These are phyloP conservation scores for Eleusine coracana DNA, from an alignment of 176 grass and related monocot species.

Conservation along the genomic window DNA sequence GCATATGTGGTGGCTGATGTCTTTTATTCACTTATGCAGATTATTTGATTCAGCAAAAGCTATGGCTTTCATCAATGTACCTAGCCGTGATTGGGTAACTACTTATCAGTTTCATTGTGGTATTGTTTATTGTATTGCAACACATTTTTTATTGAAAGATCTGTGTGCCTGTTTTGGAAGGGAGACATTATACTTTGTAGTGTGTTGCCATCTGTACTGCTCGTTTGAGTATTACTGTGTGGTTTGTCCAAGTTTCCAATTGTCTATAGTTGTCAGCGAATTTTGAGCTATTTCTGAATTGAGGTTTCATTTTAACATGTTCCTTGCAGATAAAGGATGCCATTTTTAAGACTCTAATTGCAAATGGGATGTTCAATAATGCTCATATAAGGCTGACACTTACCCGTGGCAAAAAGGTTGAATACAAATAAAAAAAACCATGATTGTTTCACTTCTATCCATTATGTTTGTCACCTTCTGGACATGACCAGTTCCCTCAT, in stretches of 20 bases:
- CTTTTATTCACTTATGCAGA: slow-evolving; percentile 45
- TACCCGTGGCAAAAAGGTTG: slow-evolving; percentile 93
- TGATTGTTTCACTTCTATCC: slow-evolving; percentile 32
- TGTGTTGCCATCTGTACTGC: slow-evolving; percentile 9
- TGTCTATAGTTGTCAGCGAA: slow-evolving; percentile 4
- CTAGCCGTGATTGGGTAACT: slow-evolving; percentile 76
- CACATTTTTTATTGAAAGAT: slow-evolving; percentile 13
- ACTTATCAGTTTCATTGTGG: slow-evolving; percentile 23
- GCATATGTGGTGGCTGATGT: slow-evolving; percentile 18
- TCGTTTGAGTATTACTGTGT: slow-evolving; percentile 14
- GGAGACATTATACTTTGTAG: neutral
- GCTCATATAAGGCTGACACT: slow-evolving; percentile 95
- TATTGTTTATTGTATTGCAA: slow-evolving; percentile 24
- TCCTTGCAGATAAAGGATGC: slow-evolving; percentile 83
- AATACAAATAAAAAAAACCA: slow-evolving; percentile 38
- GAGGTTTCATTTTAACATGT: neutral
- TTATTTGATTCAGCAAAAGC: slow-evolving; percentile 97
- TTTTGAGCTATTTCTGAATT: slow-evolving; percentile 18
- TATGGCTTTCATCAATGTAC: slow-evolving; percentile 90
- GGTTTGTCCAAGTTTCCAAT: slow-evolving; percentile 11
- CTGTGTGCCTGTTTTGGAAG: slow-evolving; percentile 11
- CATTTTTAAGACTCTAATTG: slow-evolving; percentile 86
- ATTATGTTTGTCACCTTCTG: slow-evolving; percentile 27
- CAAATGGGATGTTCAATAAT: slow-evolving; percentile 97
- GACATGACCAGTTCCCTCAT: neutral